Evolutionary conservation across 2,329 filamentous ascomycete genomes (phyloP).

Genomic region (Pseudogymnoascus sp.): DNA sequence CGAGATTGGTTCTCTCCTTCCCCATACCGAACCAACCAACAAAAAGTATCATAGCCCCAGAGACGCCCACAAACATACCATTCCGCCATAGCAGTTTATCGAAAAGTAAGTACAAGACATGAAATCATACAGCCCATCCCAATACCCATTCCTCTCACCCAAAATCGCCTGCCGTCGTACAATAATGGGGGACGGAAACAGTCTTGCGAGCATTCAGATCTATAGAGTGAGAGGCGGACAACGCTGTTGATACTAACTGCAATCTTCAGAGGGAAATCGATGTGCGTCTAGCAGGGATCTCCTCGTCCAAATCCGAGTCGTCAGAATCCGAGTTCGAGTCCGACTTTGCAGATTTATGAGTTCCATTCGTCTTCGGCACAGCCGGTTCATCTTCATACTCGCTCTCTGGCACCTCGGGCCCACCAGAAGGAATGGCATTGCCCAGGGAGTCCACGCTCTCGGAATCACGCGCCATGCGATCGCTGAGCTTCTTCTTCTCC

Average conservation of each 20-base stretch:
- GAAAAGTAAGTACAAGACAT: background rate
- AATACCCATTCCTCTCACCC: background rate
- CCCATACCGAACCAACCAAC: background rate
- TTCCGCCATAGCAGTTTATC: background rate
- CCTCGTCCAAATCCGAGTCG: background rate
- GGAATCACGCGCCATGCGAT: conserved; percentile 14
- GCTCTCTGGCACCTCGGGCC: background rate
- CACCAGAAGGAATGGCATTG: background rate
- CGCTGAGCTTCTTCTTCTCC: conserved; percentile 13
- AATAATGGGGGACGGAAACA: background rate
- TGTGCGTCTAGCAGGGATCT: background rate
- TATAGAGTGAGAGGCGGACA: background rate
- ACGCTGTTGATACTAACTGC: background rate
- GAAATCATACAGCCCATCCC: background rate
- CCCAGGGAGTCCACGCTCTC: conserved; percentile 10
- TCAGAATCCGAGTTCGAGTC: background rate
- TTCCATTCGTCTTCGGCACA: background rate
- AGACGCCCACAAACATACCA: background rate
- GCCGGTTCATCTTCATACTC: background rate
- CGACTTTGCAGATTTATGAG: background rate
- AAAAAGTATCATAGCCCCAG: background rate
- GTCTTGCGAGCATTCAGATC: background rate
- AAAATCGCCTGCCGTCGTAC: background rate
- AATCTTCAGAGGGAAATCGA: background rate
- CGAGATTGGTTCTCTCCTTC: background rate